Percentiles rank a stretch among this genome's conserved stretches.
phyloP scores from a whole-genome alignment of 2,329 filamentous ascomycete species.

The Neonectria punicea region DNA sequence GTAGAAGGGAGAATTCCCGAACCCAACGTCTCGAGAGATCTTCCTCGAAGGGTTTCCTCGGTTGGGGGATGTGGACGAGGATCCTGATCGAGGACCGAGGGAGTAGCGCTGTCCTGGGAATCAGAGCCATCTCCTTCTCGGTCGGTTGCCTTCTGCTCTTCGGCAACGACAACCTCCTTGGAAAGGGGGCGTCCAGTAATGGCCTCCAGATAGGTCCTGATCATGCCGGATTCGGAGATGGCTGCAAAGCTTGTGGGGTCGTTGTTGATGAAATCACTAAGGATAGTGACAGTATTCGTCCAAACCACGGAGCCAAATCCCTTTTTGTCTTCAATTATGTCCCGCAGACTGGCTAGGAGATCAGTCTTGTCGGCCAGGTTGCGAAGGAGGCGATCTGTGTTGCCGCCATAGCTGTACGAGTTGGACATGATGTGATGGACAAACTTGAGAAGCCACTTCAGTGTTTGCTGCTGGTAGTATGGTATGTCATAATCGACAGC shows the following conservation, averaged over 20 bases:
- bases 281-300: constrained; percentile 91
- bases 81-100: constrained; percentile 50
- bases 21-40: constrained; percentile 61
- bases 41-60: constrained; percentile 58
- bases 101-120: constrained; percentile 53
- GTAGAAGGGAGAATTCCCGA: constrained; percentile 84
- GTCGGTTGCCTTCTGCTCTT: constrained; percentile 44
- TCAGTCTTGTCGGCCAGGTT: constrained; percentile 95
- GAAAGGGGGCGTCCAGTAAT: constrained; percentile 69
- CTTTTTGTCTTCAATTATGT: constrained; percentile 81
- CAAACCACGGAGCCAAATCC: constrained; percentile 93
- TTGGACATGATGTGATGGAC: constrained; percentile 94
- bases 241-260: constrained; percentile 97
- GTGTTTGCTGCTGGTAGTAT: constrained; percentile 90
- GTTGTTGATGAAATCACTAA: constrained; percentile 98
- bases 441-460: constrained; percentile 95
- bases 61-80: constrained; percentile 64
- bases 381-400: constrained; percentile 88
- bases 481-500: constrained; percentile 93
- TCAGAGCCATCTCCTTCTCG: constrained; percentile 49
- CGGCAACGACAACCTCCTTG: constrained; percentile 41
- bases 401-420: constrained; percentile 74
- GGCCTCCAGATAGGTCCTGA: constrained; percentile 85
- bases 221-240: constrained; percentile 92
- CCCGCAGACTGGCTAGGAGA: constrained; percentile 80